A percentile compares a stretch with the other conserved stretches of the same genome.
Conservation (phyloP, 441 rosid species). For the Kokia cookei region DNA sequence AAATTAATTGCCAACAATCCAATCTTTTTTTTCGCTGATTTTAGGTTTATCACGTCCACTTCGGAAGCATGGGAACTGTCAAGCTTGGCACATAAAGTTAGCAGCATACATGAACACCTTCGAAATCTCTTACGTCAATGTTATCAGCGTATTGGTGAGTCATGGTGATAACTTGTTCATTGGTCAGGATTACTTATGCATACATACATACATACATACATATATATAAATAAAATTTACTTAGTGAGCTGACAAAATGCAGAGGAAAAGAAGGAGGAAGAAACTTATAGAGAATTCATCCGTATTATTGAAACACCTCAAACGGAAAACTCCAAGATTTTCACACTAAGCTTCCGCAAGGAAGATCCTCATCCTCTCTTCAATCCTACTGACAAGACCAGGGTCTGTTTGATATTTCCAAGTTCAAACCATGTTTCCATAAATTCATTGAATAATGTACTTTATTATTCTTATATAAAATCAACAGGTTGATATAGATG, state of each 20-base stretch:
- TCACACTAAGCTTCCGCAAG: slow-evolving; percentile 1
- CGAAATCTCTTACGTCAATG: slow-evolving; percentile 19
- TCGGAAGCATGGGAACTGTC: neutral
- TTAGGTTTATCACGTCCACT: slow-evolving; percentile 25
- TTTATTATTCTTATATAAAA: too few relatives aligned
- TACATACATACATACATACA: too few relatives aligned
- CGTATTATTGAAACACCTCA: slow-evolving; percentile 19
- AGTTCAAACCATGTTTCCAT: neutral
- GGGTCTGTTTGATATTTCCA: slow-evolving; percentile 12
- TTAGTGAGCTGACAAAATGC: neutral
- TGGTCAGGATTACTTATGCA: neutral
- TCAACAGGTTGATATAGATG: slow-evolving; percentile 10
- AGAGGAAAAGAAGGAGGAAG: slow-evolving; percentile 25
- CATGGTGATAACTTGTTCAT: neutral
- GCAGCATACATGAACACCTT: slow-evolving; percentile 28
- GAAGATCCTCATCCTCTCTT: slow-evolving; percentile 8
- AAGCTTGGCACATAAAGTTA: slow-evolving; percentile 22
- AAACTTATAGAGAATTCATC: slow-evolving; percentile 17
- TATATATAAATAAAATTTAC: too few relatives aligned
- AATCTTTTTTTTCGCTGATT: neutral
- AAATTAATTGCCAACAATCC: neutral
- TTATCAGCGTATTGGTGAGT: slow-evolving; percentile 28
- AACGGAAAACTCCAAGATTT: slow-evolving; percentile 24
- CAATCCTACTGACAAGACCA: neutral
- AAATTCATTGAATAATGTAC: neutral